Evolutionary conservation across 169 alveolate species (phyloP), one percentile per base, ranked within the genome.

Genomic region (Babesia sp.): DNA sequence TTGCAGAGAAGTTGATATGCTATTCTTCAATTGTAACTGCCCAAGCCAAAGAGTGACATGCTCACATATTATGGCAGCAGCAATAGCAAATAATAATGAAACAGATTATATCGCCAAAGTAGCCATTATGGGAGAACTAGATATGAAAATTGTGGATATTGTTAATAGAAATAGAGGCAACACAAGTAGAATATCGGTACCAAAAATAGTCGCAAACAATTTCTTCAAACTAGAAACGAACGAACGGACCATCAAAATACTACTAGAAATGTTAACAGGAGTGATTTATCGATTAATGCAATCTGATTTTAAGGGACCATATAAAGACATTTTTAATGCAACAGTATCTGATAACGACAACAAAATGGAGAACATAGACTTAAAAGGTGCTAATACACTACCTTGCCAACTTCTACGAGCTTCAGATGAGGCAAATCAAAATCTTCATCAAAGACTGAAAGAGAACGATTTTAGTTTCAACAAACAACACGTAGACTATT

Each of bases 21-120:
- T 55, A 6, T 33, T 74, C 26, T 74, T 45, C 63, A 39, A 70
- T 1, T 74, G 85, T 42, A 51, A n/a, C 42, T 74, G 85, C 60
- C 85, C 85, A 7, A 74, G 51, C 37, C 36, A 14, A 16, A 46
- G 33, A 20, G 20, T 16, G 9, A 16, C 44, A 20, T 74, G 85
- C 63, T 74, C 85, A 16, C 85, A 74, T 46, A 9, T 74, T 51
- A 42, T 74, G 36, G 76, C 74, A 45, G 71, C 64, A 7, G 79
- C 78, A 0, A 20, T 74, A 20, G 14, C 42, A 8, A 36, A 54
- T 29, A 8, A 31, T 2, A 28, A 18, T 37, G 50, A 45, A 4
- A 45, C 8, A 24, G 44, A 61, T 6, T 59, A 72, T 20, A 18
- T 72, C 31, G 66, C 48, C 26, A 72, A 72, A 22, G 45, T 72